Percentiles rank a stretch among this genome's conserved stretches.
These are phyloP conservation scores for Lentinus polychrous DNA, from an alignment of 1,284 basidiomycete species.

Conservation along the genomic window DNA sequence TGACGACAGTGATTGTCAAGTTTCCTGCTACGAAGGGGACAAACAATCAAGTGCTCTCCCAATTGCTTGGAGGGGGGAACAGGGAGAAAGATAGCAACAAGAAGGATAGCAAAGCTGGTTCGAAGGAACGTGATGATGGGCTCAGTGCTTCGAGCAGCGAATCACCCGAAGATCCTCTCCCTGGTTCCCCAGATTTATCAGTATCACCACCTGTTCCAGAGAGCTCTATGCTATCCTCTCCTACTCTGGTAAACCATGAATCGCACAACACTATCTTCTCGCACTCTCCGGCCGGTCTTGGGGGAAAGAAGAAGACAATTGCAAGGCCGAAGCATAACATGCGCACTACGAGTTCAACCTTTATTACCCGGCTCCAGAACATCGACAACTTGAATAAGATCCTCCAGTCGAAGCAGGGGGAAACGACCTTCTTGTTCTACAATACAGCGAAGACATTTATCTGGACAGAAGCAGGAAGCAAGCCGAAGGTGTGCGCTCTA, in stretches of 20 bases:
- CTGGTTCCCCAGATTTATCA: slow-evolving; percentile 33
- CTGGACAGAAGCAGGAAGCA: slow-evolving; percentile 77
- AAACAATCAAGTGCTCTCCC: slow-evolving; percentile 49
- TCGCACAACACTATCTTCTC: slow-evolving; percentile 36
- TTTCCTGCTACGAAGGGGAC: slow-evolving; percentile 53
- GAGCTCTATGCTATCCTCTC: slow-evolving; percentile 26
- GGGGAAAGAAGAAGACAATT: slow-evolving; percentile 50
- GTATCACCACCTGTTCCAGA: slow-evolving; percentile 20
- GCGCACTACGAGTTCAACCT: slow-evolving; percentile 81
- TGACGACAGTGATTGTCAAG: slow-evolving; percentile 56
- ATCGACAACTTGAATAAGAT: slow-evolving; percentile 71
- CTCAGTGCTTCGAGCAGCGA: slow-evolving; percentile 72
- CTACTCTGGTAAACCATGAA: slow-evolving; percentile 29
- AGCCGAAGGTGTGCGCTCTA: slow-evolving; percentile 56
- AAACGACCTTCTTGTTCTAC: slow-evolving; percentile 78
- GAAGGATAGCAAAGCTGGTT: slow-evolving; percentile 32
- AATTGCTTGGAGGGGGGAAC: slow-evolving; percentile 54
- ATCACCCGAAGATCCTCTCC: slow-evolving; percentile 47
- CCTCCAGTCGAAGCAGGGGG: slow-evolving; percentile 75
- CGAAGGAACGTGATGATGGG: slow-evolving; percentile 37
- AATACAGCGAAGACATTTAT: slow-evolving; percentile 75
- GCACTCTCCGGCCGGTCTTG: slow-evolving; percentile 28
- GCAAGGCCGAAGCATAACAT: slow-evolving; percentile 83
- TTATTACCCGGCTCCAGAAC: slow-evolving; percentile 80
- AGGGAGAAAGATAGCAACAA: slow-evolving; percentile 49